Evolutionary conservation across 2,329 filamentous ascomycete genomes (phyloP).

Genomic region (Beauveria caledonica): DNA sequence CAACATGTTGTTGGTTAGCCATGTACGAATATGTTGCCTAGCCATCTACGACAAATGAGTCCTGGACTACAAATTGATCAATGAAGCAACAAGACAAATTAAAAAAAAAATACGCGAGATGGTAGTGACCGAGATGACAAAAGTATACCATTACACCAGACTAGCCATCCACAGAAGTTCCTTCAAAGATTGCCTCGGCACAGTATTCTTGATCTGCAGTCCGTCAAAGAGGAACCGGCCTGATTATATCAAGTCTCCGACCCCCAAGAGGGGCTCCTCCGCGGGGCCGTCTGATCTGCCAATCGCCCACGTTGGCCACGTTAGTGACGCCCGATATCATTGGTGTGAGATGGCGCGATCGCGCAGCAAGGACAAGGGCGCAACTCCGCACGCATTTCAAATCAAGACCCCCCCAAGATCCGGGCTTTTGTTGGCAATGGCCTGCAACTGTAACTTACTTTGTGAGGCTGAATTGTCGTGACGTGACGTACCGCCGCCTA

Average conservation of each 20-base stretch:
- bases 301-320: neutral
- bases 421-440: neutral
- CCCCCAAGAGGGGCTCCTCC: neutral
- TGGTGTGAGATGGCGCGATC: constrained; percentile 7
- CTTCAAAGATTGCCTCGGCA: neutral
- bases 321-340: neutral
- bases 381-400: constrained; percentile 11
- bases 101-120: neutral
- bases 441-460: neutral
- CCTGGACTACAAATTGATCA: too few relatives aligned
- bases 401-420: neutral
- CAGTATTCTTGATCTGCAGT: too few relatives aligned
- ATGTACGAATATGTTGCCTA: too few relatives aligned
- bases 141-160: too few relatives aligned
- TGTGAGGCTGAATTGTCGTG: neutral
- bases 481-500: neutral
- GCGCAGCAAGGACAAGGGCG: neutral
- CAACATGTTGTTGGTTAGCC: too few relatives aligned
- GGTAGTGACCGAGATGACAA: too few relatives aligned
- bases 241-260: neutral
- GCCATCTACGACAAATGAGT: too few relatives aligned
- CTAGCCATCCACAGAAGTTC: too few relatives aligned
- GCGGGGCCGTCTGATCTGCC: neutral
- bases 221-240: neutral
- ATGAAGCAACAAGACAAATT: too few relatives aligned